phyloP scores from a whole-genome alignment of 169 alveolate genomes.

The Perkinsus olseni region DNA sequence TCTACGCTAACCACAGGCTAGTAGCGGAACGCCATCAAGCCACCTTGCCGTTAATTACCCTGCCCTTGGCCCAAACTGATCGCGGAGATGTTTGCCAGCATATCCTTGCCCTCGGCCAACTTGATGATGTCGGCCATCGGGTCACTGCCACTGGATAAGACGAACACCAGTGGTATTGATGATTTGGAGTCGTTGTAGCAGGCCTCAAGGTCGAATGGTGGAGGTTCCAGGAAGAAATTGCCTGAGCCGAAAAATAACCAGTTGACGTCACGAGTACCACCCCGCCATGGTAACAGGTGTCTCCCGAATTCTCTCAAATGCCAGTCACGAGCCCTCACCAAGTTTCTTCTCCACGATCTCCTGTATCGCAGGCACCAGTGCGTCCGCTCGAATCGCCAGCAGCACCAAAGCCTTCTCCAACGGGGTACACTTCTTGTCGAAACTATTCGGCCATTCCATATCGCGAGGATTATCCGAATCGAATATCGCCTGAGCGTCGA shows the following conservation, averaged over 20 bases:
- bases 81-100: conserved; percentile 35
- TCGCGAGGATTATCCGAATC: conserved; percentile 57
- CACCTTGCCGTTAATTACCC: conserved; percentile 13
- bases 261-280: no score
- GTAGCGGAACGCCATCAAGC: no score
- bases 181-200: conserved; percentile 65
- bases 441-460: conserved; percentile 55
- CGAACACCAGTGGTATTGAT: conserved; percentile 75
- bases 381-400: conserved; percentile 77
- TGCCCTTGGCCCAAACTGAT: conserved; percentile 53
- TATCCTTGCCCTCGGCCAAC: conserved; percentile 55
- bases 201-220: conserved; percentile 64
- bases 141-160: conserved; percentile 81
- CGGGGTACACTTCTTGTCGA: conserved; percentile 44
- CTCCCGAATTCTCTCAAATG: no score
- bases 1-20: no score
- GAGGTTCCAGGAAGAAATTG: conserved; percentile 48
- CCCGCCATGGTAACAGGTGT: no score
- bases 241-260: neutral
- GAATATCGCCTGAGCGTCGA: conserved; percentile 58
- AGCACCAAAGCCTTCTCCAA: conserved; percentile 70
- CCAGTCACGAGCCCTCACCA: conserved; percentile 31
- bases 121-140: conserved; percentile 69
- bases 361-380: conserved; percentile 59
- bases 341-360: conserved; percentile 58